Base-by-base conservation (phyloP, 75 land plant species). In the Chamaecyparis obtusa region DNA sequence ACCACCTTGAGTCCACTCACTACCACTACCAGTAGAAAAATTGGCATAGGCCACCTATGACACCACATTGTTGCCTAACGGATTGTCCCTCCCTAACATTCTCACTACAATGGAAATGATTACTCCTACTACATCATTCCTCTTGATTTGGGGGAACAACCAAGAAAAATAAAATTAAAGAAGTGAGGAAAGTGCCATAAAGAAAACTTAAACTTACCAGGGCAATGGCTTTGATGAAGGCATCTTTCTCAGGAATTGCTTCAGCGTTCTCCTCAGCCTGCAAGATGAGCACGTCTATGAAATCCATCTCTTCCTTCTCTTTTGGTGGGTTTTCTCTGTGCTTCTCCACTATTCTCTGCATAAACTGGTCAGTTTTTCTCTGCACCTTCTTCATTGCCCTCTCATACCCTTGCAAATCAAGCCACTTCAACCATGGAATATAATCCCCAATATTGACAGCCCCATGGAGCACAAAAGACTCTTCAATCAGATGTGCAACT, bases 341-440 rank as follows among this genome's bases (percentile, higher is more conserved):
- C 36, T 91, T 87, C 67, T 89, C 88, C 11, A 88, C 69, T 1
- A 88, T 69, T 67, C 44, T 91, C 83, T 91, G 90, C 5, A 87
- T 71, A 44, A 85, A 82, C 0, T 21, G 84, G 33, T 91, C 87
- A 11, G 85, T 32, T 10, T 30, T 84, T 27, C 49, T 69, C 32
- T 67, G 30, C 1, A 87, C 48, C 3, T 51, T 55, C 37, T 91
- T 89, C 86, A 89, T 82, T 0, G 56, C 48, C 15, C 55, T 49
- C 44, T 46, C 75, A 1, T 81, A 44, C 56, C 91, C 93, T 77
- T 92, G 90, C 44, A 90, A 64, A 74, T 93, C 94, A 56, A 93
- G 76, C n/a, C 80, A 69, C 39, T 51, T 69, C 78, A 91, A 36
- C 41, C 79, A 90, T 1, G 93, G 94, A 33, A 93, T 49, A 48